Evolutionary conservation across 1,284 basidiomycete species (phyloP).

Genomic region (Trametes versicolor): DNA sequence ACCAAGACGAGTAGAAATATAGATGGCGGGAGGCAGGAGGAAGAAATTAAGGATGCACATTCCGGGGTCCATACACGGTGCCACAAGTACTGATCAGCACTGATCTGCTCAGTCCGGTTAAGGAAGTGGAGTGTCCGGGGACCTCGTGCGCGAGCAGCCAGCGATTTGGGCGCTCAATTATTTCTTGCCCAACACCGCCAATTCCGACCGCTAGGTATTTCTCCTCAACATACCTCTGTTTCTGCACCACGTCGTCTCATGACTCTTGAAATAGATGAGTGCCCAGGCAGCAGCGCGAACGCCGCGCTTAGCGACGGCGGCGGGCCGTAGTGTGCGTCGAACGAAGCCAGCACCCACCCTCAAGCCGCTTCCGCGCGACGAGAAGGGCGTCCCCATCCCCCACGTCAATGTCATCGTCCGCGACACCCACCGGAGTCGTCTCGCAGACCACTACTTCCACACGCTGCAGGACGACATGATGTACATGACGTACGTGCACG

Average conservation of each 20-base stretch:
- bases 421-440: constrained; percentile 80
- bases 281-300: constrained; percentile 31
- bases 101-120: not conserved
- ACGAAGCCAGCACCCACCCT: constrained; percentile 40
- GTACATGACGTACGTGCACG: constrained; percentile 95
- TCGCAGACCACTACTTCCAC: constrained; percentile 86
- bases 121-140: not conserved
- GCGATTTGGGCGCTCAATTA: constrained; percentile 7
- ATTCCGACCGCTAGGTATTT: not conserved
- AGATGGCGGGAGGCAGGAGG: no score
- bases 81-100: no score
- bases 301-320: constrained; percentile 32
- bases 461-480: constrained; percentile 90
- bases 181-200: constrained; percentile 4
- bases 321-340: constrained; percentile 40
- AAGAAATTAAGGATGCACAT: no score
- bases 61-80: no score
- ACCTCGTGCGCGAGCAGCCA: not conserved
- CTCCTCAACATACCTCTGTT: not conserved
- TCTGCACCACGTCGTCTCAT: not conserved
- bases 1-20: no score
- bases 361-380: constrained; percentile 58
- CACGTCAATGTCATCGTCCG: constrained; percentile 70
- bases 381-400: constrained; percentile 69
- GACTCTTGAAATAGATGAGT: constrained; percentile 34